Conservation (phyloP, 192 early-diverging fungal genomes). For the Geosiphon pyriformis region DNA sequence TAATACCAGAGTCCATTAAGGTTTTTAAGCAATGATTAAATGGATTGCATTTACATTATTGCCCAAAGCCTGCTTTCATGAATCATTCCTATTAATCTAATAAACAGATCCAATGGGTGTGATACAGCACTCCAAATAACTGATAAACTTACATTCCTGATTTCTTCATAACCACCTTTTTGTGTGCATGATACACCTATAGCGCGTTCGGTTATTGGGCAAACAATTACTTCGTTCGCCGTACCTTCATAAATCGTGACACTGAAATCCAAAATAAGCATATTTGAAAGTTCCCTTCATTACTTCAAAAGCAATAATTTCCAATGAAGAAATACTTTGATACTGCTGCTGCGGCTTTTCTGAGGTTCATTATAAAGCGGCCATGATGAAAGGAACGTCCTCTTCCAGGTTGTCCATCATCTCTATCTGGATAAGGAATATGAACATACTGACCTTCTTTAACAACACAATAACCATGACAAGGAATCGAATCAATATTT, state of each 20-base stretch:
- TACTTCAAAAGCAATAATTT: not conserved
- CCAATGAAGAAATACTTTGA: conserved; percentile 56
- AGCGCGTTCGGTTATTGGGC: conserved; percentile 40
- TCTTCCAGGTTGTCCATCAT: conserved; percentile 40
- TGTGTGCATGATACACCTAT: conserved; percentile 52
- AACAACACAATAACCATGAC: conserved; percentile 84
- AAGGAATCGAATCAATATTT: conserved; percentile 78
- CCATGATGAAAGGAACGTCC: conserved; percentile 94
- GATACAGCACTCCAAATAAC: no score
- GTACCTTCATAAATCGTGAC: conserved; percentile 76
- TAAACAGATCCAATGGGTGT: no score
- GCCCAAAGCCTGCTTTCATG: no score
- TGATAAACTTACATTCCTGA: conserved; percentile 17
- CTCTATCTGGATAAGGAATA: conserved; percentile 61
- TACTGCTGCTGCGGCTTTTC: conserved; percentile 55
- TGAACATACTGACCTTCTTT: conserved; percentile 54
- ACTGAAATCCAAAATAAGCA: conserved; percentile 34
- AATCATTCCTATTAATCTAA: no score
- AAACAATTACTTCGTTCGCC: conserved; percentile 58
- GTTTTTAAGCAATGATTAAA: no score
- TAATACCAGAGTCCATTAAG: no score
- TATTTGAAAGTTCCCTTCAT: not conserved
- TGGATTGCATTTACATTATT: no score
- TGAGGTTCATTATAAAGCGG: conserved; percentile 80
- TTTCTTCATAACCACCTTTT: conserved; percentile 22